These are phyloP conservation scores for Drechslerella dactyloides DNA, from an alignment of 2,329 filamentous ascomycete genomes.

Conservation along the genomic window DNA sequence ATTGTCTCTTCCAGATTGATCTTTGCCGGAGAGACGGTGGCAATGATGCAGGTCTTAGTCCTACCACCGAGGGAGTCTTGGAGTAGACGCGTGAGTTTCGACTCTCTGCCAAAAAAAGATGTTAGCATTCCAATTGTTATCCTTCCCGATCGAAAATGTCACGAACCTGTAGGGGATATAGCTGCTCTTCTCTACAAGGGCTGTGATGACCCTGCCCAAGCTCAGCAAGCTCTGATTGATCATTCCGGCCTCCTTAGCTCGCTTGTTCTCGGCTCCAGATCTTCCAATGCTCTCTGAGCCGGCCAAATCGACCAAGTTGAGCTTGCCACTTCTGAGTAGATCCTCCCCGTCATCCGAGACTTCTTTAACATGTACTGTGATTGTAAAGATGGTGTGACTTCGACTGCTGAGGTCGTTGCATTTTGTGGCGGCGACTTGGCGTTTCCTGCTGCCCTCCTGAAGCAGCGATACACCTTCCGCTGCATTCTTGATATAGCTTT, in stretches of 20 bases:
- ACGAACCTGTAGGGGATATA: constrained; percentile 77
- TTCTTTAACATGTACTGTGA: constrained; percentile 88
- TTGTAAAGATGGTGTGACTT: constrained; percentile 96
- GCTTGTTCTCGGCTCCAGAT: constrained; percentile 96
- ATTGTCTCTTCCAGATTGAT: constrained; percentile 98
- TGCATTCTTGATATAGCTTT: constrained; percentile 86
- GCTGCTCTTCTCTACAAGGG: constrained; percentile 83
- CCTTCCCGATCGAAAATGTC: constrained; percentile 10
- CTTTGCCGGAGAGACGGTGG: constrained; percentile 91
- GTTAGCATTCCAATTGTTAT: constrained; percentile 59
- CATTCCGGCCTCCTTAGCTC: constrained; percentile 89
- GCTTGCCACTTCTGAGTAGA: constrained; percentile 85
- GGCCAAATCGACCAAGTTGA: constrained; percentile 94
- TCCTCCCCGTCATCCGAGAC: constrained; percentile 84
- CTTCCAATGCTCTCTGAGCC: constrained; percentile 98
- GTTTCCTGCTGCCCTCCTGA: constrained; percentile 85
- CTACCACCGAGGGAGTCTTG: constrained; percentile 95
- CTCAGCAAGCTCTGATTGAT: constrained; percentile 98
- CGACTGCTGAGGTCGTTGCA: constrained; percentile 97
- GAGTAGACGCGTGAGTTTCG: constrained; percentile 88
- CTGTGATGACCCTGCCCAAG: constrained; percentile 94
- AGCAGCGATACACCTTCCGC: constrained; percentile 85
- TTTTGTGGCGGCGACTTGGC: constrained; percentile 99
- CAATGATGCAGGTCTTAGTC: constrained; percentile 98
- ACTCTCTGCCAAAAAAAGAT: constrained; percentile 71